A percentile compares a stretch with the other conserved stretches of the same genome.
phyloP scores from a whole-genome alignment of 1,284 basidiomycete species.

The Ceratobasidium sp. region DNA sequence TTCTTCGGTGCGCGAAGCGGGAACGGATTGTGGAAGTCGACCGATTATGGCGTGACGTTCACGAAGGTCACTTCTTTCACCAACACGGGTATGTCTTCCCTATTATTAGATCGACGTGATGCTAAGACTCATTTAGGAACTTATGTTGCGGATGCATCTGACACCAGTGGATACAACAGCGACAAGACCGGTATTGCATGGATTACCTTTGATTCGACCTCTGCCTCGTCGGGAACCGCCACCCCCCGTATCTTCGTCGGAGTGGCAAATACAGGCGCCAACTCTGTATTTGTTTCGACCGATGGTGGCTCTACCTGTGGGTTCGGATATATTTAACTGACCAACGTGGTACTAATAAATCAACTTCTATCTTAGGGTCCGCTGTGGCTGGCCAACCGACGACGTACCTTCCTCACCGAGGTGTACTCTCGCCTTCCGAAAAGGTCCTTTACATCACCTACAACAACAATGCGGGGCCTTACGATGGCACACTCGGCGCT shows the following conservation, averaged over 20 bases:
- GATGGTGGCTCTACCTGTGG: slow-evolving; percentile 71
- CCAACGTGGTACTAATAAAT: not conserved
- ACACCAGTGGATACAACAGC: slow-evolving; percentile 54
- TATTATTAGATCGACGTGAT: not conserved
- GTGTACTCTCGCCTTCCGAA: slow-evolving; percentile 70
- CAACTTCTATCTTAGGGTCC: slow-evolving; percentile 60
- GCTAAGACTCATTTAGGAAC: slow-evolving; percentile 60
- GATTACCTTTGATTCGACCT: slow-evolving; percentile 70
- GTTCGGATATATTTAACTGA: slow-evolving; percentile 21
- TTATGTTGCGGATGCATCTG: slow-evolving; percentile 68
- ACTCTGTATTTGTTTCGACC: slow-evolving; percentile 69
- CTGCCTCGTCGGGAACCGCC: slow-evolving; percentile 65
- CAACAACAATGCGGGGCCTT: slow-evolving; percentile 65
- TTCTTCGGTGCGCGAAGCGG: slow-evolving; percentile 74
- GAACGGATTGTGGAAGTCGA: slow-evolving; percentile 70
- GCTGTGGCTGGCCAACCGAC: slow-evolving; percentile 69
- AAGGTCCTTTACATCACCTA: slow-evolving; percentile 71
- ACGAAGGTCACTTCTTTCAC: slow-evolving; percentile 54
- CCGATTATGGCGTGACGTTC: slow-evolving; percentile 55
- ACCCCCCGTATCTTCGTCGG: slow-evolving; percentile 77
- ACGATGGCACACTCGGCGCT: slow-evolving; percentile 62
- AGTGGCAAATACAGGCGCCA: slow-evolving; percentile 67
- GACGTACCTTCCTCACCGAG: slow-evolving; percentile 73
- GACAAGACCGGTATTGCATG: slow-evolving; percentile 62
- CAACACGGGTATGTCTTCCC: slow-evolving; percentile 58